Base-by-base conservation (phyloP, 2,329 filamentous ascomycete genomes). In the Simplicillium sp. region DNA sequence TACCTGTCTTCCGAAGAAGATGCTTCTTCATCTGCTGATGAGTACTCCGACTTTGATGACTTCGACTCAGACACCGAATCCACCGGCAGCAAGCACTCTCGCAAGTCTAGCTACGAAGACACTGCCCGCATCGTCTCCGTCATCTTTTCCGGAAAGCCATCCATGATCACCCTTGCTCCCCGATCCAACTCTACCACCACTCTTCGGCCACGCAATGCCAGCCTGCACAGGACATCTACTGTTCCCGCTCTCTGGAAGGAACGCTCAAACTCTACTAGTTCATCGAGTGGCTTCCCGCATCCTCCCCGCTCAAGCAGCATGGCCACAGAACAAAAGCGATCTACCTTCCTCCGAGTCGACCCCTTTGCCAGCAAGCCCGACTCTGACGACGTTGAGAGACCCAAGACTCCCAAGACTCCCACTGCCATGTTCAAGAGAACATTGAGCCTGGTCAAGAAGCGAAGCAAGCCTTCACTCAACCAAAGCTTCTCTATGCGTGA, bases 1-100 rank as follows among this genome's bases (percentile, higher is more conserved):
- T 82, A 82, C 55, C 70, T 82, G 18, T 81, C 77, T 2, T 80
- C 76, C 0, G 78, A 82, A 48, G 78, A 82, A 54, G 78, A 81
- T 47, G 75, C 70, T 25, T 81, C 77, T 2, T 77, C 77, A 2
- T 75, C 73, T 14, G 71, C 73, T 36, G 77, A 77, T 56, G 70
- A 77, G 56, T 72, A 72, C 46, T 79, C 74, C 41, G 72, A 77
- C 50, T 69, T 69, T 50, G 70, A 71, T 7, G 31, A 33, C 31
- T 15, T 33, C 31, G 20, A 25, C 20, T 33, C 31, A 5, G 62
- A 61, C 15, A 65, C 56, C 44, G 65, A 65, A 38, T 50, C 57
- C 31, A 50, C 47, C 5, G 45, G 51, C 39, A 38, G 48, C 48
- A 47, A 52, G 9, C 46, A 50, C 4, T 39, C 42, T n/a, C 48